Conservation (phyloP, 768 basidiomycete species). For the Mycena rebaudengoi region DNA sequence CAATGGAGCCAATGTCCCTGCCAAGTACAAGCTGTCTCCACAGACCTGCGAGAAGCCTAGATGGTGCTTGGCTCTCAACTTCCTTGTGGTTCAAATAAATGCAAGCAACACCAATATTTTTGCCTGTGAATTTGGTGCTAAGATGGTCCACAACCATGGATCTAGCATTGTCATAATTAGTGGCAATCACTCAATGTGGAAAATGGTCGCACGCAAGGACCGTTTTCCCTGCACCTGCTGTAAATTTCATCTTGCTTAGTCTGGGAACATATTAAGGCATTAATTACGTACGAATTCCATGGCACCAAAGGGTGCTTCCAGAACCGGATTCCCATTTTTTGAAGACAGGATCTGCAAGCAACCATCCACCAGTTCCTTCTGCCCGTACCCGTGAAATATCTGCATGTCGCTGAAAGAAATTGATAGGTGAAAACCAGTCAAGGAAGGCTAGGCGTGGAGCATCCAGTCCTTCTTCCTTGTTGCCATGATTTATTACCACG, state of each 20-base stretch:
- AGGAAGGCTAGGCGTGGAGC: constrained; percentile 8
- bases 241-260: neutral
- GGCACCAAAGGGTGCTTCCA: constrained; percentile 8
- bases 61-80: too few relatives aligned
- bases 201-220: neutral
- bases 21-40: too few relatives aligned
- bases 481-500: neutral
- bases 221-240: constrained; percentile 9
- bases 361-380: neutral
- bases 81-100: too few relatives aligned
- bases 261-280: neutral
- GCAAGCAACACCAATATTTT: neutral
- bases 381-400: neutral
- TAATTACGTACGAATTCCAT: neutral
- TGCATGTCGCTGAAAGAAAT: neutral
- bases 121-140: neutral
- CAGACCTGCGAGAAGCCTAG: too few relatives aligned
- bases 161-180: neutral
- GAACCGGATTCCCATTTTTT: constrained; percentile 3
- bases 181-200: neutral
- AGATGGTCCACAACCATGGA: constrained; percentile 6
- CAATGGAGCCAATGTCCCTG: neutral
- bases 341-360: neutral
- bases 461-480: neutral
- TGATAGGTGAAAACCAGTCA: constrained; percentile 10